phyloP scores from a whole-genome alignment of 768 basidiomycete species.

The Suillus subluteus region DNA sequence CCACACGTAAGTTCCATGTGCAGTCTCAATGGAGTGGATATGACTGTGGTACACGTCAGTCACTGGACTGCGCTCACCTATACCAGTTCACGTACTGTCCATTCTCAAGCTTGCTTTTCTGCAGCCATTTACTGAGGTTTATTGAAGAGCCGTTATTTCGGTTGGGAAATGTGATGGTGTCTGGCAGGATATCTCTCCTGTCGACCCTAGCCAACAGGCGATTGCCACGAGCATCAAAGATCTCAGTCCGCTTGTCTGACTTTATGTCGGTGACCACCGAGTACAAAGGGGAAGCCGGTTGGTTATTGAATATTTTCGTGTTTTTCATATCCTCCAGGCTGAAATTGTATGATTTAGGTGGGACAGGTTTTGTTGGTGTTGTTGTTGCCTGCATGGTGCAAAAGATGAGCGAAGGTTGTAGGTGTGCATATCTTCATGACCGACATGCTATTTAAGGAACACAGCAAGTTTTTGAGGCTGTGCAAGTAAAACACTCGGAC shows the following conservation, averaged over 20 bases:
- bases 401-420: neutral
- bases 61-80: neutral
- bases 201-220: constrained; percentile 13
- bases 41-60: constrained; percentile 10
- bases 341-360: constrained; percentile 16
- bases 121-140: constrained; percentile 20
- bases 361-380: neutral
- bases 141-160: constrained; percentile 10
- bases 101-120: constrained; percentile 14
- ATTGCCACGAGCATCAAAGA: constrained; percentile 15
- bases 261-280: constrained; percentile 14
- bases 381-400: constrained; percentile 13
- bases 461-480: constrained; percentile 3
- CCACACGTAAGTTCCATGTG: constrained; percentile 13
- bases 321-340: constrained; percentile 17
- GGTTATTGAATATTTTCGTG: constrained; percentile 16
- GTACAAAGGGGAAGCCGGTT: constrained; percentile 16
- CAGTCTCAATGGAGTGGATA: constrained; percentile 16
- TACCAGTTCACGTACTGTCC: constrained; percentile 17
- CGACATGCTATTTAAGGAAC: neutral
- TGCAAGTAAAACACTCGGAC: neutral
- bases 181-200: constrained; percentile 17
- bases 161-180: constrained; percentile 19
- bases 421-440: neutral
- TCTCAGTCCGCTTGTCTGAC: constrained; percentile 14